Conservation (phyloP, 345 rosid genomes). For the Eucalyptus caleyi region DNA sequence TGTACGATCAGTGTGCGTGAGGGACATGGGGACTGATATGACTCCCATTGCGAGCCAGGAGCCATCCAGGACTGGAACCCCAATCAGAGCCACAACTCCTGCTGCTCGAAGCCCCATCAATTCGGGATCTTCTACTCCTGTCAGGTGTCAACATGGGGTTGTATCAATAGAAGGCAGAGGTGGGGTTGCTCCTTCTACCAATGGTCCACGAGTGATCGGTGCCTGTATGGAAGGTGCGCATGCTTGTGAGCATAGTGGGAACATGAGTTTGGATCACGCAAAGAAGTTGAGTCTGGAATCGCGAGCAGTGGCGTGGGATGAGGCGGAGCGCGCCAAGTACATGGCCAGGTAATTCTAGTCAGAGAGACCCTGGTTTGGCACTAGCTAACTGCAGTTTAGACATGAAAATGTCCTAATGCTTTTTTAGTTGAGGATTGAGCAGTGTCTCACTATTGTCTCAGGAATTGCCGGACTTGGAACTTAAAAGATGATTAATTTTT, state of each 20-base stretch:
- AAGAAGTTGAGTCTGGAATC: conserved; percentile 45
- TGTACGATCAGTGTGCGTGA: conserved; percentile 63
- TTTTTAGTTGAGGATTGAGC: neutral
- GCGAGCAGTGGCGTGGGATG: conserved; percentile 86
- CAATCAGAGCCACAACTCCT: conserved; percentile 71
- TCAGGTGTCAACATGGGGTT: conserved; percentile 18
- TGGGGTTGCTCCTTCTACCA: neutral
- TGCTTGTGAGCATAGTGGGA: neutral
- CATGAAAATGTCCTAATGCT: neutral
- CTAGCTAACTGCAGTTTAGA: neutral
- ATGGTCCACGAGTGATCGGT: neutral
- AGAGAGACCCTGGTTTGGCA: neutral
- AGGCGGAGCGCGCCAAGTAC: conserved; percentile 84
- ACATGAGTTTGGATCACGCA: conserved; percentile 9
- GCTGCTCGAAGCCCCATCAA: conserved; percentile 62
- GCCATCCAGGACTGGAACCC: conserved; percentile 86
- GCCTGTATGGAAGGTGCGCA: neutral
- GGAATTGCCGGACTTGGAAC: neutral
- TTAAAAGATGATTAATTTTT: neutral
- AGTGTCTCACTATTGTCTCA: neutral
- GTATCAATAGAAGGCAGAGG: conserved; percentile 3
- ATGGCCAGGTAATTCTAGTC: conserved; percentile 57
- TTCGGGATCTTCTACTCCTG: conserved; percentile 75
- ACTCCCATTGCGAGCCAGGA: conserved; percentile 86
- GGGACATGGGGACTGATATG: conserved; percentile 99